Conservation (phyloP, 805 yeast genomes). For the Saccharomycopsis sp. region DNA sequence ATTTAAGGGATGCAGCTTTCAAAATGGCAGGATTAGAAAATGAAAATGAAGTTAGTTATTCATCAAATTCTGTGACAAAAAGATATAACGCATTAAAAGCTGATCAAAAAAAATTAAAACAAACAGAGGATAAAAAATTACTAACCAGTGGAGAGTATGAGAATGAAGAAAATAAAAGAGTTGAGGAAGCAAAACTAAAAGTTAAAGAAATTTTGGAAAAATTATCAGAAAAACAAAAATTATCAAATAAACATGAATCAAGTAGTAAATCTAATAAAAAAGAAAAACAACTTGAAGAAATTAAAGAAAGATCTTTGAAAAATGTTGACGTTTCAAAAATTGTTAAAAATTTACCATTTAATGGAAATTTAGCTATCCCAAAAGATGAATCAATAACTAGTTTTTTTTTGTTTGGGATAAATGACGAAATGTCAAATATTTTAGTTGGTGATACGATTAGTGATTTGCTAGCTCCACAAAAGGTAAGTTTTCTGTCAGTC, state of each 20-base stretch:
- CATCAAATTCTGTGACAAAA: conserved; percentile 43
- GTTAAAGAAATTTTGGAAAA: conserved; percentile 45
- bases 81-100: conserved; percentile 46
- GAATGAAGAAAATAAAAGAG: conserved; percentile 17
- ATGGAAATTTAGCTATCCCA: conserved; percentile 41
- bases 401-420: conserved; percentile 68
- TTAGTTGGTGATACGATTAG: conserved; percentile 41
- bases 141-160: conserved; percentile 7
- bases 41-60: conserved; percentile 28
- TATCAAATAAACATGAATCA: not conserved
- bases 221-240: conserved; percentile 27
- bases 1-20: conserved; percentile 70
- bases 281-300: no score
- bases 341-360: conserved; percentile 55
- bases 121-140: conserved; percentile 16
- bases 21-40: conserved; percentile 50
- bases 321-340: conserved; percentile 40
- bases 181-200: conserved; percentile 25
- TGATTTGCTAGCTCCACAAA: conserved; percentile 18
- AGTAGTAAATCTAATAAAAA: not conserved
- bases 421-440: conserved; percentile 56
- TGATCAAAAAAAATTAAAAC: conserved; percentile 22
- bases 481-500: conserved; percentile 31
- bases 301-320: no score
- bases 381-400: conserved; percentile 36